Conservation (phyloP, 2,329 filamentous ascomycete species). For the Fusarium heterosporum region DNA sequence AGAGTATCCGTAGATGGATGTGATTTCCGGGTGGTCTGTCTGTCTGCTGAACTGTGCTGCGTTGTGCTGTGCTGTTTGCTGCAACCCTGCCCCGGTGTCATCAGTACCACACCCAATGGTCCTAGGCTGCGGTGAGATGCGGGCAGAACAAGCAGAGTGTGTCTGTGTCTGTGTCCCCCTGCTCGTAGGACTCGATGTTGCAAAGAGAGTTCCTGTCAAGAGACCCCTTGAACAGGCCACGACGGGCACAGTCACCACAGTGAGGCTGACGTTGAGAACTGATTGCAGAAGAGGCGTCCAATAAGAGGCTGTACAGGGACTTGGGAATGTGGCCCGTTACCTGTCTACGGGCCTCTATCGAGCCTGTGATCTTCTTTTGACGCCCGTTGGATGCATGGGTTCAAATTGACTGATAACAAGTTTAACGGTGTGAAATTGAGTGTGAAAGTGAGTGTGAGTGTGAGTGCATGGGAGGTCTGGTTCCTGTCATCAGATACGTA, state of each 20-base stretch:
- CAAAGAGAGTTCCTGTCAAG: constrained; percentile 22
- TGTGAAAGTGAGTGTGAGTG: constrained; percentile 7
- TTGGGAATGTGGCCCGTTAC: constrained; percentile 40
- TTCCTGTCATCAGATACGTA: constrained; percentile 24
- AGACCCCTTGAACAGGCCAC: constrained; percentile 38
- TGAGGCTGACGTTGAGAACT: constrained; percentile 45
- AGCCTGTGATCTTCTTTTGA: constrained; percentile 34
- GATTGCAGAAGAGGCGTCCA: constrained; percentile 41
- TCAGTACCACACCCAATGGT: constrained; percentile 44
- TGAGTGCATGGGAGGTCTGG: not conserved
- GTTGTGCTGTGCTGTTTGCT: constrained; percentile 23
- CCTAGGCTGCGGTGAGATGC: constrained; percentile 37
- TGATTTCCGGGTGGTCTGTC: constrained; percentile 19
- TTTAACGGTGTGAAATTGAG: constrained; percentile 24
- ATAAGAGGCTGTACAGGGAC: constrained; percentile 24
- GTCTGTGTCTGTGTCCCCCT: constrained; percentile 29
- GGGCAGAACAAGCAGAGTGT: constrained; percentile 23
- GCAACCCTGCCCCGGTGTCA: constrained; percentile 34
- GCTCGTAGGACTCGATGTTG: constrained; percentile 15
- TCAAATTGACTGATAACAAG: constrained; percentile 20
- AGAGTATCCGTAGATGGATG: constrained; percentile 20
- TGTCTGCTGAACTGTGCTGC: constrained; percentile 3
- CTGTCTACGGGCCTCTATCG: constrained; percentile 8
- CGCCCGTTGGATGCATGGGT: constrained; percentile 40
- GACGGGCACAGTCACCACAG: constrained; percentile 29